Conservation (phyloP, 2,329 filamentous ascomycete species). For the Colletotrichum plurivorum region DNA sequence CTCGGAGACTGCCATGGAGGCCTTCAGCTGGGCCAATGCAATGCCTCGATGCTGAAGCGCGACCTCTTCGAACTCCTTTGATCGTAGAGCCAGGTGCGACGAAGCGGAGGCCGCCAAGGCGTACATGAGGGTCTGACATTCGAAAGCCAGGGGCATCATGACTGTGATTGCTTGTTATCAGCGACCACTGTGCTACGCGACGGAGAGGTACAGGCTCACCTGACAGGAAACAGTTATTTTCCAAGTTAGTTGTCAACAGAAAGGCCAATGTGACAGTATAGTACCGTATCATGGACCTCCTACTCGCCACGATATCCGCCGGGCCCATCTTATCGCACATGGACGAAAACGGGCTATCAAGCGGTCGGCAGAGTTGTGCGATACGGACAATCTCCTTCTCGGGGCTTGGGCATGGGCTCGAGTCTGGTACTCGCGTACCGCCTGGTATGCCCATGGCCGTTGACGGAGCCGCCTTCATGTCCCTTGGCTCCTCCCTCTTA, state of each 20-base stretch:
- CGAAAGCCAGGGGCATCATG: conserved; percentile 44
- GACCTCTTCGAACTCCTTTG: conserved; percentile 33
- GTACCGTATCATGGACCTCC: conserved; percentile 41
- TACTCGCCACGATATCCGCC: conserved; percentile 31
- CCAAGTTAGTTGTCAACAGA: conserved; percentile 38
- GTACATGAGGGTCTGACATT: conserved; percentile 41
- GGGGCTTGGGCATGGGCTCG: background rate
- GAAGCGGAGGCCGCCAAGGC: conserved; percentile 44
- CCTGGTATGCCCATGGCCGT: background rate
- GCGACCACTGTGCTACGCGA: no score
- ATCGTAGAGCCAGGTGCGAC: conserved; percentile 41
- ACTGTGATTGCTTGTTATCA: conserved; percentile 25
- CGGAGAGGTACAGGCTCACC: no score
- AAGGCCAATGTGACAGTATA: conserved; percentile 39
- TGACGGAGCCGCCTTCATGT: background rate
- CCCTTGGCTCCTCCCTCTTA: conserved; percentile 36
- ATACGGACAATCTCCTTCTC: conserved; percentile 5
- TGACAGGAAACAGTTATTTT: conserved; percentile 43
- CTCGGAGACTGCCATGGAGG: conserved; percentile 32
- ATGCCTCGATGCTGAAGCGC: conserved; percentile 41
- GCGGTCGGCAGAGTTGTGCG: background rate
- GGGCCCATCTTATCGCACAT: background rate
- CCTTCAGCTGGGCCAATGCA: conserved; percentile 35
- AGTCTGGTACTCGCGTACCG: no score
- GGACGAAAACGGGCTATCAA: conserved; percentile 4